Conservation (phyloP, 306 rosid species). For the Corylus heterophylla region DNA sequence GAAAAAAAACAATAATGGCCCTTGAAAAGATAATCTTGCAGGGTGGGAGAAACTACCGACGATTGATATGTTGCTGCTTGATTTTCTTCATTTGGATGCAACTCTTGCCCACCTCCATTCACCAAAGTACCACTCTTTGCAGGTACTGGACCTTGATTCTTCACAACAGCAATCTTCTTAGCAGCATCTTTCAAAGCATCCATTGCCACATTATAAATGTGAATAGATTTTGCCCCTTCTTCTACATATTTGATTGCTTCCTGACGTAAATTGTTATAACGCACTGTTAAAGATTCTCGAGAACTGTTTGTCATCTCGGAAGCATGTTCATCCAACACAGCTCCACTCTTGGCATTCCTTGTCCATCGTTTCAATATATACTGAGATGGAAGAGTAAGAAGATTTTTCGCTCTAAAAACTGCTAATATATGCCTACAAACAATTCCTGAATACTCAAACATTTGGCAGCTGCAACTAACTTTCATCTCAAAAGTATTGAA, state of each 20-base stretch:
- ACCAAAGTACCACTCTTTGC: slow-evolving; percentile 42
- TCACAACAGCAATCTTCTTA: slow-evolving; percentile 60
- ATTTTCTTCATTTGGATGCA: slow-evolving; percentile 58
- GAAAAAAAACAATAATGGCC: background rate
- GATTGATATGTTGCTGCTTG: slow-evolving; percentile 43
- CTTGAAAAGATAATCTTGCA: slow-evolving; percentile 12
- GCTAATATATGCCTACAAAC: slow-evolving; percentile 84
- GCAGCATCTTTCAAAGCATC: slow-evolving; percentile 78
- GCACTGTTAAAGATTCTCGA: slow-evolving; percentile 55
- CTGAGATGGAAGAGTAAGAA: slow-evolving; percentile 82
- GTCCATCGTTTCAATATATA: slow-evolving; percentile 91
- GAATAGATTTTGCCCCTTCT: slow-evolving; percentile 90
- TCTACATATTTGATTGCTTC: slow-evolving; percentile 88
- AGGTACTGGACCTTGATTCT: slow-evolving; percentile 48
- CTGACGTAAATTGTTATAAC: slow-evolving; percentile 73
- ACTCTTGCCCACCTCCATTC: slow-evolving; percentile 55
- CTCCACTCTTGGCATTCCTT: slow-evolving; percentile 70
- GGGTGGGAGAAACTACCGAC: slow-evolving; percentile 49
- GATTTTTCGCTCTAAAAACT: slow-evolving; percentile 79
- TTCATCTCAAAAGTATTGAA: slow-evolving; percentile 66
- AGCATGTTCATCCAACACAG: slow-evolving; percentile 46
- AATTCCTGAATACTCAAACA: slow-evolving; percentile 87
- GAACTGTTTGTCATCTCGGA: slow-evolving; percentile 53
- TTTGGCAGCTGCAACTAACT: slow-evolving; percentile 86
- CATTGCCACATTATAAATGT: slow-evolving; percentile 77